Evolutionary conservation across 805 yeast species (phyloP).

Genomic region (Nakazawaea anatomiae): DNA sequence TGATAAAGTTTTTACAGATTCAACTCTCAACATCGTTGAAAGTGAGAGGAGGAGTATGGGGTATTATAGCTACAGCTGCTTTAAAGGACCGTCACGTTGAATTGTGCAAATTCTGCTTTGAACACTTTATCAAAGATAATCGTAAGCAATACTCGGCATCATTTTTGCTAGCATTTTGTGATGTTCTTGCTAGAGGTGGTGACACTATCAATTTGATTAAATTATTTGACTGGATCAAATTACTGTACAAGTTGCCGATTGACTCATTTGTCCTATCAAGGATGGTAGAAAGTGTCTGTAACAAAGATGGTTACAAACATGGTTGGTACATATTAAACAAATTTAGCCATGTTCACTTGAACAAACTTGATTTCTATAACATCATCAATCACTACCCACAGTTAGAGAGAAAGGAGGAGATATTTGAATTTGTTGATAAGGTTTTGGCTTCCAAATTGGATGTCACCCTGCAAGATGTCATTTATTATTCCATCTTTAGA

Average conservation of each 20-base stretch:
- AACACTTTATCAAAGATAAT: not conserved
- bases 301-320: not conserved
- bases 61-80: not conserved
- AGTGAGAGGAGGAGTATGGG: not conserved
- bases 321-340: not conserved
- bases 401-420: not conserved
- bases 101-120: not conserved
- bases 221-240: not conserved
- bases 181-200: slow-evolving; percentile 1
- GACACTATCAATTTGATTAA: not conserved
- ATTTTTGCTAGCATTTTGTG: not conserved
- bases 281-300: slow-evolving; percentile 3
- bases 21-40: not conserved
- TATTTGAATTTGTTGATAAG: not conserved
- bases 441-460: not conserved
- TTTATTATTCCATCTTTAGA: slow-evolving; percentile 3
- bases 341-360: not conserved
- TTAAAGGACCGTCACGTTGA: not conserved
- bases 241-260: not conserved
- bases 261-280: not conserved
- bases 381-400: not conserved
- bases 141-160: not conserved
- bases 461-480: not conserved
- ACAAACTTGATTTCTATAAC: not conserved
- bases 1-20: not conserved